Evolutionary conservation across 352 stramenopile genomes (phyloP).

Genomic region (Globisporangium spinosum): DNA sequence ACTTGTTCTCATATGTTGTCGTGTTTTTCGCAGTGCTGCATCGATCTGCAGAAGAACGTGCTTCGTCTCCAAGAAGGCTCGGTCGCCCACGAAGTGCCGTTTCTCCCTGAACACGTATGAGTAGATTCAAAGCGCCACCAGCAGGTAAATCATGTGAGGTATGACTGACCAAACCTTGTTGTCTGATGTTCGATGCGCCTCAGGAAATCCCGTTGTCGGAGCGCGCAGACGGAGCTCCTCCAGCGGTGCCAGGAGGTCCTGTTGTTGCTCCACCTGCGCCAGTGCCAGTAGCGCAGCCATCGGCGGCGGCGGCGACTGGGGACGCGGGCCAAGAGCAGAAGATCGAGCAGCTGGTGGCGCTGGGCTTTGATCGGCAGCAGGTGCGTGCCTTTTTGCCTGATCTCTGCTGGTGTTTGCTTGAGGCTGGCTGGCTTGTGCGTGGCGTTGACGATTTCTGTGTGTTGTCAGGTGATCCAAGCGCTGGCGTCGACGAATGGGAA

Average conservation of each 20-base stretch:
- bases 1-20: too few species aligned
- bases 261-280: constrained; percentile 19
- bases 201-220: constrained; percentile 75
- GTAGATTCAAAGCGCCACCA: too few species aligned
- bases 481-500: constrained; percentile 73
- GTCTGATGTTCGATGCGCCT: neutral
- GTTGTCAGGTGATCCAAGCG: constrained; percentile 49
- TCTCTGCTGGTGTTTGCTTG: neutral
- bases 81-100: constrained; percentile 73
- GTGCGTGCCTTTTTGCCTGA: constrained; percentile 27
- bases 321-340: constrained; percentile 39
- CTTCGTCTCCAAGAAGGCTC: constrained; percentile 77
- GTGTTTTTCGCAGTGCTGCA: constrained; percentile 72
- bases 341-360: constrained; percentile 53
- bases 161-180: neutral
- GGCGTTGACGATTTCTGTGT: constrained; percentile 15
- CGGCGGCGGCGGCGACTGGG: neutral
- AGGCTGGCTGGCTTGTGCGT: neutral
- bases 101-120: constrained; percentile 79
- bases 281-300: constrained; percentile 9
- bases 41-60: constrained; percentile 93
- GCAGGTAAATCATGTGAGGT: neutral
- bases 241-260: constrained; percentile 14
- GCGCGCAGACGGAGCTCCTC: constrained; percentile 30
- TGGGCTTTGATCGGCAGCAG: constrained; percentile 62